These are phyloP conservation scores for Penicillium atrosanguineum DNA, from an alignment of 495 filamentous ascomycete species.

Conservation along the genomic window DNA sequence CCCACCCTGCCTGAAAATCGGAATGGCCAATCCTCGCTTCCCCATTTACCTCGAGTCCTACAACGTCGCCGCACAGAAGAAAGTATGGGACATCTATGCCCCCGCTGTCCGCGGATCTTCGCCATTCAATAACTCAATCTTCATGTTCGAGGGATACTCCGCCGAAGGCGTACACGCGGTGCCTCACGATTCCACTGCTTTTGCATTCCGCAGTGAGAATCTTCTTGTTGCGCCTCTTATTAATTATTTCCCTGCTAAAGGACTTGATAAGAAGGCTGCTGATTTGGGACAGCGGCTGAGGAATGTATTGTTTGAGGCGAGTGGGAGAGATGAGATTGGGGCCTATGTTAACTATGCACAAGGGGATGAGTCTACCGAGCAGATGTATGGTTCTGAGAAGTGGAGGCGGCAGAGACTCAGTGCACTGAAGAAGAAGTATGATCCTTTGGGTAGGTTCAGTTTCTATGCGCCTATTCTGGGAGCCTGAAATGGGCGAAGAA, in stretches of 20 bases:
- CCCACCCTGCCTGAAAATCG: constrained; percentile 45
- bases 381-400: constrained; percentile 50
- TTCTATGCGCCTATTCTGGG: constrained; percentile 49
- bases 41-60: constrained; percentile 46
- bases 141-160: constrained; percentile 58
- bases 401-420: constrained; percentile 45
- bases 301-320: constrained; percentile 38
- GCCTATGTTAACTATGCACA: constrained; percentile 62
- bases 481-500: not conserved
- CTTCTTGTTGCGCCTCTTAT: constrained; percentile 46
- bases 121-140: constrained; percentile 37
- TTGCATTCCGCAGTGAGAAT: constrained; percentile 41
- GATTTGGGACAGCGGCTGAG: constrained; percentile 43
- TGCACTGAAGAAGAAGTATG: constrained; percentile 54
- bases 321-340: constrained; percentile 32
- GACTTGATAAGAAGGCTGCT: constrained; percentile 25
- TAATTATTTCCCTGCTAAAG: constrained; percentile 32
- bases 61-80: constrained; percentile 41
- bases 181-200: constrained; percentile 33
- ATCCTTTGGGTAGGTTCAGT: constrained; percentile 50
- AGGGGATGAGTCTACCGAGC: constrained; percentile 46
- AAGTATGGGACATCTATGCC: constrained; percentile 41
- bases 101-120: constrained; percentile 25
- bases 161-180: constrained; percentile 43
- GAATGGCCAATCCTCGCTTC: constrained; percentile 47